A percentile compares a stretch with the other conserved stretches of the same genome.
Conservation (phyloP, 495 filamentous ascomycete species). For the Xylaria grammica region DNA sequence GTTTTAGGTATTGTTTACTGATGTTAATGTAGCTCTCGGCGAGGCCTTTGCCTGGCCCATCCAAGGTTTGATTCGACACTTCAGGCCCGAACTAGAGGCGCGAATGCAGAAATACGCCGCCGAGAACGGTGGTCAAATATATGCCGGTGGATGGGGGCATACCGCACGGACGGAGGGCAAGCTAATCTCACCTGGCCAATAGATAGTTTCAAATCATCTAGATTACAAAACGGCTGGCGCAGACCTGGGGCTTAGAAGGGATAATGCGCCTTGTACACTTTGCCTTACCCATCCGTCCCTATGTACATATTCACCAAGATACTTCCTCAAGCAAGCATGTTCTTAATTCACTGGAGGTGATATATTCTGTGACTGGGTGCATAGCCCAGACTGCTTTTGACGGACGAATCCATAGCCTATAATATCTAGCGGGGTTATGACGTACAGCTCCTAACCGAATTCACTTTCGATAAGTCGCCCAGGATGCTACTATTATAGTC, state of each 20-base stretch:
- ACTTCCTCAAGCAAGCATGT: slow-evolving; percentile 3
- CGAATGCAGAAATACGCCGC: slow-evolving; percentile 78
- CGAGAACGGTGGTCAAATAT: slow-evolving; percentile 63
- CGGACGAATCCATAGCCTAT: not conserved
- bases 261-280: slow-evolving; percentile 26
- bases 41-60: slow-evolving; percentile 99
- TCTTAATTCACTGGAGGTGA: not conserved
- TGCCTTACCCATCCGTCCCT: slow-evolving; percentile 15
- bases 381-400: not conserved
- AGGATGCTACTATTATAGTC: too few relatives aligned
- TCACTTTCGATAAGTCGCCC: too few relatives aligned
- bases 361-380: not conserved
- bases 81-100: slow-evolving; percentile 91
- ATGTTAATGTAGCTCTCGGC: slow-evolving; percentile 66
- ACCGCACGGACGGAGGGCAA: slow-evolving; percentile 76
- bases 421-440: not conserved
- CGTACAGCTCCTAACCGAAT: too few relatives aligned
- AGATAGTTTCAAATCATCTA: slow-evolving; percentile 33
- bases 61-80: slow-evolving; percentile 96
- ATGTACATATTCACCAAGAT: slow-evolving; percentile 22
- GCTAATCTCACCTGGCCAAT: slow-evolving; percentile 87
- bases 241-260: slow-evolving; percentile 16
- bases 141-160: slow-evolving; percentile 89
- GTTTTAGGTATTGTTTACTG: slow-evolving; percentile 12
- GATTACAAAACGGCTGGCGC: slow-evolving; percentile 14